Evolutionary conservation across 1,284 basidiomycete species (phyloP).

Genomic region (Rhodotorula mucilaginosa): DNA sequence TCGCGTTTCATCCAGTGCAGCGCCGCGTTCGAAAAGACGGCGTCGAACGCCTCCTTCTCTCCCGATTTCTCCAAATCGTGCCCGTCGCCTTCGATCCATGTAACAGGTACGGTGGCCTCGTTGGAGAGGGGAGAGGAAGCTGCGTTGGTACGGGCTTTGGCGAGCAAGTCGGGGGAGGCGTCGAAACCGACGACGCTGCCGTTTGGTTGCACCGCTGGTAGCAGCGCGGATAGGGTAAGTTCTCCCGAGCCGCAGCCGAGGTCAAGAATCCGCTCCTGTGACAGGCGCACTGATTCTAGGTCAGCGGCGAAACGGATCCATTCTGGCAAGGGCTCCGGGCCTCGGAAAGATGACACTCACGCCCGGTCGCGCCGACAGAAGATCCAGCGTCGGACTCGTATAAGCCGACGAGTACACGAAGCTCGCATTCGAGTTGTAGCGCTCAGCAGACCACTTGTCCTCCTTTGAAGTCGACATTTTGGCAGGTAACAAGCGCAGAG

Average conservation of each 20-base stretch:
- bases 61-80: constrained; percentile 53
- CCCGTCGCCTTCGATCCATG: constrained; percentile 50
- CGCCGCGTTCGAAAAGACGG: constrained; percentile 72
- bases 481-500: not conserved
- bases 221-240: constrained; percentile 53
- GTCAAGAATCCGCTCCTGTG: constrained; percentile 65
- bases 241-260: constrained; percentile 81
- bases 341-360: not conserved
- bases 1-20: constrained; percentile 80
- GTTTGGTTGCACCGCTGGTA: constrained; percentile 12
- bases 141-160: constrained; percentile 58
- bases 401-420: constrained; percentile 72
- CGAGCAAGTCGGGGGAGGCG: constrained; percentile 60
- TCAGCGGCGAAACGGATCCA: too few species aligned
- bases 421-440: constrained; percentile 58
- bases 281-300: not conserved
- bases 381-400: constrained; percentile 61
- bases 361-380: constrained; percentile 63
- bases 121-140: constrained; percentile 39
- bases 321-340: not conserved
- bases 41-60: constrained; percentile 48
- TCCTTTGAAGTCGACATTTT: not conserved
- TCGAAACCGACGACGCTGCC: constrained; percentile 69
- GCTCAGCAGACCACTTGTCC: constrained; percentile 56
- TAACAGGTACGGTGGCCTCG: constrained; percentile 49